phyloP scores from a whole-genome alignment of 1,284 basidiomycete species.

The Ceratobasidium sp. region DNA sequence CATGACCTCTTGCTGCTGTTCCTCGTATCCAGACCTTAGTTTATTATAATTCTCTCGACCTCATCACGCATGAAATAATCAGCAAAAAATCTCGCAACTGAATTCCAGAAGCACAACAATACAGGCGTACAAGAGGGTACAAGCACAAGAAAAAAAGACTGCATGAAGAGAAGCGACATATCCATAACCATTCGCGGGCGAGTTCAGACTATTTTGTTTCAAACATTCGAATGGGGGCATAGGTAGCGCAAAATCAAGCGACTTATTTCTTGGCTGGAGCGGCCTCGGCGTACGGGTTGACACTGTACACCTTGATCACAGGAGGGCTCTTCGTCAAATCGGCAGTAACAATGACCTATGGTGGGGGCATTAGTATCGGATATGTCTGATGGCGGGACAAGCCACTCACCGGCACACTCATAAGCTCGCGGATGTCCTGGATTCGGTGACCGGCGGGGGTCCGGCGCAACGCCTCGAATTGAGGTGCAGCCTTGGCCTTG shows the following conservation, averaged over 20 bases:
- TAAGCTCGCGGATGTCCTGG: slow-evolving; percentile 91
- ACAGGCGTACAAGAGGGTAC: slow-evolving; percentile 45
- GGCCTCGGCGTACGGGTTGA: slow-evolving; percentile 77
- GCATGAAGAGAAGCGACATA: slow-evolving; percentile 42
- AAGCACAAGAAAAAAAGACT: slow-evolving; percentile 22
- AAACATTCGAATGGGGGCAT: slow-evolving; percentile 5
- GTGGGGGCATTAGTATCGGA: slow-evolving; percentile 12
- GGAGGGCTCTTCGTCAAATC: slow-evolving; percentile 95
- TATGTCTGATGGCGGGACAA: slow-evolving; percentile 24
- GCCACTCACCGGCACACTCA: slow-evolving; percentile 85
- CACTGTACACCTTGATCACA: slow-evolving; percentile 92
- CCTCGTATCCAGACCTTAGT: neutral
- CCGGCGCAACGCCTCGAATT: slow-evolving; percentile 84
- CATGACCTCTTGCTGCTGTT: slow-evolving; percentile 2
- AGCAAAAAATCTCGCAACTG: slow-evolving; percentile 43
- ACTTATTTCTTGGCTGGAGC: slow-evolving; percentile 43
- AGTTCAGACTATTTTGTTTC: slow-evolving; percentile 3
- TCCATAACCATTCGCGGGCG: slow-evolving; percentile 30
- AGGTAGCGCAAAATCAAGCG: slow-evolving; percentile 20
- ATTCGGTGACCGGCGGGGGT: slow-evolving; percentile 85
- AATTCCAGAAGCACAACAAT: slow-evolving; percentile 43
- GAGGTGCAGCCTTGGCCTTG: slow-evolving; percentile 75
- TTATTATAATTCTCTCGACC: neutral
- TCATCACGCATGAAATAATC: slow-evolving; percentile 5
- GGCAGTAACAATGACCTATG: slow-evolving; percentile 89